These are phyloP conservation scores for Ricinus communis DNA, from an alignment of 345 rosid species.

Conservation along the genomic window DNA sequence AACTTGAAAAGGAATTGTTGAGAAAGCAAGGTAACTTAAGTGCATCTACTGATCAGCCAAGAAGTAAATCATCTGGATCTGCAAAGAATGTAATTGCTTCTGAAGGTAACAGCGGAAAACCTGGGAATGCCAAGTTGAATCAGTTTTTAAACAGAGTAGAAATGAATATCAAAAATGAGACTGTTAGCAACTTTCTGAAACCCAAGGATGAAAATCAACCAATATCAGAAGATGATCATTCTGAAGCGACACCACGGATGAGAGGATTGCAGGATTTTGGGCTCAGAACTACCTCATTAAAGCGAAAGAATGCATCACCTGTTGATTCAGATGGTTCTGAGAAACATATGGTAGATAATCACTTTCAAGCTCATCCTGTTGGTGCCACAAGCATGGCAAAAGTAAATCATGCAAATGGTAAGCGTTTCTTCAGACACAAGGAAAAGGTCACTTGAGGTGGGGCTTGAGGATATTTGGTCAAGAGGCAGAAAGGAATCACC, in stretches of 20 bases:
- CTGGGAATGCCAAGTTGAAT: conserved; percentile 34
- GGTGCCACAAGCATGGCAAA: conserved; percentile 51
- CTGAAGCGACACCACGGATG: conserved; percentile 64
- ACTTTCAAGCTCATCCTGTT: conserved; percentile 44
- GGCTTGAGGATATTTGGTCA: conserved; percentile 15
- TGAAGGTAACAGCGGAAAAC: conserved; percentile 41
- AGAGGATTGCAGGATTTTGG: conserved; percentile 91
- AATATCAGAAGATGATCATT: conserved; percentile 42
- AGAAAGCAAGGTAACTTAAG: conserved; percentile 52
- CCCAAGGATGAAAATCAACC: conserved; percentile 31
- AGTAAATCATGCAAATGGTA: conserved; percentile 53
- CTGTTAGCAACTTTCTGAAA: conserved; percentile 25
- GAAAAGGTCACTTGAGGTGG: conserved; percentile 15
- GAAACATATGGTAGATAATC: conserved; percentile 42
- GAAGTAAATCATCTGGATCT: conserved; percentile 40
- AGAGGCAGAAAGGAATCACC: conserved; percentile 23
- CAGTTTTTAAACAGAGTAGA: conserved; percentile 33
- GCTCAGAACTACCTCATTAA: conserved; percentile 53
- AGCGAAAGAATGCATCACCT: conserved; percentile 52
- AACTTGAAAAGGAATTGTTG: conserved; percentile 77
- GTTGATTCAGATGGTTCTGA: conserved; percentile 46
- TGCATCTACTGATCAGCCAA: conserved; percentile 29
- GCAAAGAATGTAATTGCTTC: conserved; percentile 40
- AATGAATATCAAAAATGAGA: conserved; percentile 33
- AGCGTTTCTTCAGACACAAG: conserved; percentile 29